Conservation (phyloP, 2,329 filamentous ascomycete species). For the Pseudogymnoascus sp. region DNA sequence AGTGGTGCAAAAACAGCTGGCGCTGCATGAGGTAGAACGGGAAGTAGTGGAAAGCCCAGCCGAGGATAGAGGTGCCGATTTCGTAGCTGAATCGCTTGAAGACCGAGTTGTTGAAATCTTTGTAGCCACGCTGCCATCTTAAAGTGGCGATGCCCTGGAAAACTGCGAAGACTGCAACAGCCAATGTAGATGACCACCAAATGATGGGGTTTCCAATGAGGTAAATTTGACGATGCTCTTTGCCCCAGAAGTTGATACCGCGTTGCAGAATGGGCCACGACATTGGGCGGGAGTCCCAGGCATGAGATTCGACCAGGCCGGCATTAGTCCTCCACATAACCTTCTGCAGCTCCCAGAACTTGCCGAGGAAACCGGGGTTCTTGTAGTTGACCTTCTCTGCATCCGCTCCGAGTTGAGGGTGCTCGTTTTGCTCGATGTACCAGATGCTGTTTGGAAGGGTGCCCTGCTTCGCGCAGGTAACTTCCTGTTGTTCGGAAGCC, state of each 20-base stretch:
- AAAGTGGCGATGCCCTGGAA: conserved; percentile 86
- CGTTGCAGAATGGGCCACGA: conserved; percentile 89
- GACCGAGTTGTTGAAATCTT: conserved; percentile 69
- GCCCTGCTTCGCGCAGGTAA: conserved; percentile 88
- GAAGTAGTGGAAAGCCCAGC: conserved; percentile 98
- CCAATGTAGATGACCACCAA: conserved; percentile 82
- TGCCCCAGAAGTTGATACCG: conserved; percentile 99
- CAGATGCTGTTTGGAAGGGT: conserved; percentile 94
- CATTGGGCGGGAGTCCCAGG: conserved; percentile 91
- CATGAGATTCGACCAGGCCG: conserved; percentile 89
- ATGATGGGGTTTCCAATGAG: conserved; percentile 90
- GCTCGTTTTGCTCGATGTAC: conserved; percentile 89
- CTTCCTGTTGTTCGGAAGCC: conserved; percentile 97
- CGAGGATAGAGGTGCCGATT: conserved; percentile 79
- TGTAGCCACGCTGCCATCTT: conserved; percentile 88
- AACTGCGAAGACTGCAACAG: conserved; percentile 64
- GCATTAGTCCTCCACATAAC: conserved; percentile 99
- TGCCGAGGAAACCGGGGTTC: conserved; percentile 89
- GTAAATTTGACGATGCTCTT: conserved; percentile 89
- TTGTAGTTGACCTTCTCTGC: conserved; percentile 95
- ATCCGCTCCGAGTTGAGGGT: conserved; percentile 63
- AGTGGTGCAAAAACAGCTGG: conserved; percentile 96
- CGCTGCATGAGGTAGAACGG: conserved; percentile 98
- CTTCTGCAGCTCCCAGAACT: conserved; percentile 94
- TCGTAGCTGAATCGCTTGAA: conserved; percentile 99